Percentiles rank a stretch among this genome's conserved stretches.
Conservation (phyloP, 176 grass and related monocot genomes). For the Musa troglodytarum region DNA sequence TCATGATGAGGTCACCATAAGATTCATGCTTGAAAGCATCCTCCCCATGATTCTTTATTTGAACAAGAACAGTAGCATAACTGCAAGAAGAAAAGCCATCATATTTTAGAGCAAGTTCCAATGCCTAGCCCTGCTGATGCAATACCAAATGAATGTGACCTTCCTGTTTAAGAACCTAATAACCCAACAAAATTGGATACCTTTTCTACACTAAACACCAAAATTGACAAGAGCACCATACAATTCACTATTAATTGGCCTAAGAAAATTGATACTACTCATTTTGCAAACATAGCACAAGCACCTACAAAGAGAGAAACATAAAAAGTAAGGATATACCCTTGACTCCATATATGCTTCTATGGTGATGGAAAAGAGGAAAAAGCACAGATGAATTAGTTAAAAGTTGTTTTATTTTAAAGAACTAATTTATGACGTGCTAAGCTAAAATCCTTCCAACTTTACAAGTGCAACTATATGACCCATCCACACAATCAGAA, state of each 20-base stretch:
- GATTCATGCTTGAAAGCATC: conserved; percentile 80
- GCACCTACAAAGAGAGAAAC: neutral
- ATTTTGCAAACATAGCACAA: neutral
- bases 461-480: neutral
- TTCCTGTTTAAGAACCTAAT: too few species aligned
- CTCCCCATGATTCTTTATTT: conserved; percentile 80
- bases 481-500: neutral
- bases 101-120: neutral
- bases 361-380: too few species aligned
- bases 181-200: too few species aligned
- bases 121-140: neutral
- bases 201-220: neutral
- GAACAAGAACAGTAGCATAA: conserved; percentile 56
- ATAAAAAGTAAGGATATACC: too few species aligned
- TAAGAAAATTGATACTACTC: neutral
- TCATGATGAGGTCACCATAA: conserved; percentile 52
- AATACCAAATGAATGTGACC: too few species aligned
- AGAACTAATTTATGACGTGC: neutral
- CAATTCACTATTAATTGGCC: neutral
- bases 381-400: too few species aligned
- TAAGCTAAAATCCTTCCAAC: neutral
- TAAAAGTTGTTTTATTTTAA: neutral
- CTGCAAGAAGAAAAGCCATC: conserved; percentile 26
- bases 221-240: neutral
- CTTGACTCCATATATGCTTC: too few species aligned